A percentile compares a stretch with the other conserved stretches of the same genome.
These are phyloP conservation scores for Blumeriella jaapii DNA, from an alignment of 2,329 filamentous ascomycete species.

Conservation along the genomic window DNA sequence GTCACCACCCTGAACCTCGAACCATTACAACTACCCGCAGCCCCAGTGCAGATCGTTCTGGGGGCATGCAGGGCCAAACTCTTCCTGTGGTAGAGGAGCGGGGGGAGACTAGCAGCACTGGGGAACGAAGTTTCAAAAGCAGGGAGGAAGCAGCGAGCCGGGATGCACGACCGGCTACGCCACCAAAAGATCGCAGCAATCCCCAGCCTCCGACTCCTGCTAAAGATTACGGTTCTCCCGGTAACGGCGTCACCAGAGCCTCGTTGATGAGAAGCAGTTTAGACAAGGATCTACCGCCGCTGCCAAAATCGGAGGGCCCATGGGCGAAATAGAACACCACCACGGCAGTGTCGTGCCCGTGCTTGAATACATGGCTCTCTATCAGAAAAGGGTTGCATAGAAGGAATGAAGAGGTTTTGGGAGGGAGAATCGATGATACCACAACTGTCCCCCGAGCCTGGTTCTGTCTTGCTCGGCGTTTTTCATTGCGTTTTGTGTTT, in stretches of 20 bases:
- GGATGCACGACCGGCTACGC: constrained; percentile 20
- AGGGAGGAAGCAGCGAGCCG: constrained; percentile 28
- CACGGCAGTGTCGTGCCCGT: too few relatives aligned
- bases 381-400: not conserved
- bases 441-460: too few relatives aligned
- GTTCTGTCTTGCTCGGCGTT: constrained; percentile 9
- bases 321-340: constrained; percentile 9
- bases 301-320: constrained; percentile 32
- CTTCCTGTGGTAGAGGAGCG: constrained; percentile 85
- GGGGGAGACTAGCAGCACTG: constrained; percentile 62
- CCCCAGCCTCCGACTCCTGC: constrained; percentile 16
- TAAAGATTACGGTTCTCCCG: constrained; percentile 17
- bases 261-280: constrained; percentile 43
- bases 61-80: constrained; percentile 43
- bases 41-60: constrained; percentile 41
- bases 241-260: constrained; percentile 7
- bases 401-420: constrained; percentile 1
- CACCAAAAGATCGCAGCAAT: constrained; percentile 20
- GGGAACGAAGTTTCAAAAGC: constrained; percentile 37
- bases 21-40: constrained; percentile 44
- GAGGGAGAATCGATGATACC: constrained; percentile 17
- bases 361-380: not conserved
- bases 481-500: constrained; percentile 6
- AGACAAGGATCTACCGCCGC: constrained; percentile 47
- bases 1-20: constrained; percentile 26